phyloP scores from a whole-genome alignment of 2,329 filamentous ascomycete species.

The Zymoseptoria crescenta region DNA sequence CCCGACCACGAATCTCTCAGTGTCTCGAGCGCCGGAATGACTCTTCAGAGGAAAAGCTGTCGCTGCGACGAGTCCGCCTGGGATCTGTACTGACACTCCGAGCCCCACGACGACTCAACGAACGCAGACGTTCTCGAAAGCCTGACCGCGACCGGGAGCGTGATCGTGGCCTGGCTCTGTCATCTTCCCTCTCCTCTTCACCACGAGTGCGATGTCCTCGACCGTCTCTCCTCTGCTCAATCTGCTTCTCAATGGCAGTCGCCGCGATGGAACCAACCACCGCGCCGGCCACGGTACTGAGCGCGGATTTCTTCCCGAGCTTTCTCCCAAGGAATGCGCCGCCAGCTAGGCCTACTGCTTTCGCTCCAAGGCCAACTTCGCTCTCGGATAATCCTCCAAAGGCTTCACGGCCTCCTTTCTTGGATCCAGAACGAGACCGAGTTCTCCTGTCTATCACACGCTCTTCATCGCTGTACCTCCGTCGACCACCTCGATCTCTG shows the following conservation, averaged over 20 bases:
- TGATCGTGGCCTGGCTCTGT: conserved; percentile 3
- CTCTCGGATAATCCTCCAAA: conserved; percentile 17
- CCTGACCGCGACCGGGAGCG: neutral
- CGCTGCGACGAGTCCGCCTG: neutral
- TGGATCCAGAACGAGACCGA: conserved; percentile 15
- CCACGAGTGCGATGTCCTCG: conserved; percentile 4
- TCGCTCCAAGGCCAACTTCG: conserved; percentile 22
- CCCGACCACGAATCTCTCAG: no score
- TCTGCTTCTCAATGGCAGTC: conserved; percentile 18
- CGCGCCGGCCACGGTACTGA: conserved; percentile 22
- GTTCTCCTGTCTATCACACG: conserved; percentile 8
- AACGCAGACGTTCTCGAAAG: conserved; percentile 7
- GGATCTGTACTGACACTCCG: conserved; percentile 3
- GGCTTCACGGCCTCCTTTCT: conserved; percentile 19
- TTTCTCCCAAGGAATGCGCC: conserved; percentile 24
- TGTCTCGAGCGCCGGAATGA: neutral
- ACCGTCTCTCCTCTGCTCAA: conserved; percentile 19
- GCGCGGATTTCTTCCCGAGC: conserved; percentile 10
- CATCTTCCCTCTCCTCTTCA: conserved; percentile 8
- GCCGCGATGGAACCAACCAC: conserved; percentile 22
- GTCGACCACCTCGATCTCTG: conserved; percentile 3
- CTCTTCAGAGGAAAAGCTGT: neutral
- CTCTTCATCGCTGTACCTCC: conserved; percentile 13
- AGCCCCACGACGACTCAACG: conserved; percentile 4
- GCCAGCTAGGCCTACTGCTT: conserved; percentile 21